Evolutionary conservation across 306 rosid species (phyloP), one percentile per base, ranked within the genome.

Genomic region (Quercus cerris): DNA sequence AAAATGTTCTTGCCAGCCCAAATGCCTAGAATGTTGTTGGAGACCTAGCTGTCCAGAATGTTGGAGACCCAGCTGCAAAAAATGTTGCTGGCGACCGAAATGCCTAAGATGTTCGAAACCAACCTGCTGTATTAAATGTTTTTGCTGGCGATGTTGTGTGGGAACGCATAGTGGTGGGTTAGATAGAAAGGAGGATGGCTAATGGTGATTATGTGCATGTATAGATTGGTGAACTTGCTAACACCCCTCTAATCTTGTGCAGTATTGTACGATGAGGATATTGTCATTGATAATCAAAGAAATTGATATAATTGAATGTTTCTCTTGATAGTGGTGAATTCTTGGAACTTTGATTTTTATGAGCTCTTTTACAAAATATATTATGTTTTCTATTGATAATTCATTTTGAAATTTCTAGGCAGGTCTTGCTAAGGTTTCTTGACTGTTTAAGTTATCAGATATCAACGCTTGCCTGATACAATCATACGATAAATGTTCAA

Each of bases 61-160:
- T 44, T 81, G 88, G 35, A 78, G 44, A 30, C 82, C 84, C 13
- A 77, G 86, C 79, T 90, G 90, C 84, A 23, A 54, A 11, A 80
- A 77, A 11, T 86, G 88, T 67, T 88, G 90, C 75, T 61, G 73
- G 23, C 56, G 74, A 68, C 90, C 75, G 0, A 88, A 79, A 71
- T 84, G 81, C 66, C n/a, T 77, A 5, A 71, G 70, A 68, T 89
- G 90, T 81, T 85, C 79, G 8, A 81, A 84, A 64, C 78, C 78
- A 17, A 63, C 19, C 28, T 85, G 90, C 84, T 79, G 90, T 88
- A 68, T 69, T 51, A 57, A 38, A 56, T 88, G 92, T 84, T 84
- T 84, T 28, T 81, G 87, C 25, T 91, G 91, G 88, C 80, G 41
- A 67, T 89, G 91, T 81, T 89, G 94, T 74, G 73, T 78, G 72